Conservation (phyloP, 805 yeast genomes). For the Pichia deserticola region DNA sequence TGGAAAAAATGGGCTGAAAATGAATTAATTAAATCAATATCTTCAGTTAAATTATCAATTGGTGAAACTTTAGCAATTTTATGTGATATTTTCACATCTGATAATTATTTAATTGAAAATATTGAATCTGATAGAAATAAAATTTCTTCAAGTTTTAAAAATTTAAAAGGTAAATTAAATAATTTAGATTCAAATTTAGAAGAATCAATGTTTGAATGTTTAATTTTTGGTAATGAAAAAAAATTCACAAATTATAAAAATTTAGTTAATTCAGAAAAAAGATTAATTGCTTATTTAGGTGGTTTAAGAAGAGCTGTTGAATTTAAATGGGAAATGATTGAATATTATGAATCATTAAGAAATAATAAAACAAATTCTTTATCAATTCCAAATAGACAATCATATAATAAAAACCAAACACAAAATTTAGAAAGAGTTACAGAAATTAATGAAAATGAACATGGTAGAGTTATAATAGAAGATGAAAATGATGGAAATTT, state of each 20-base stretch:
- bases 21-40: conserved; percentile 1
- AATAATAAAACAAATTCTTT: too few species aligned
- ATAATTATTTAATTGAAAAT: conserved; percentile 24
- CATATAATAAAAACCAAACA: too few species aligned
- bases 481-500: not conserved
- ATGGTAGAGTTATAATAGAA: not conserved
- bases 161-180: conserved; percentile 34
- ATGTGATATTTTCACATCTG: conserved; percentile 39
- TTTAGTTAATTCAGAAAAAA: conserved; percentile 45
- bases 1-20: conserved; percentile 29
- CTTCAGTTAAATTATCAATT: conserved; percentile 34
- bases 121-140: not conserved
- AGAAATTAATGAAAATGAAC: too few species aligned
- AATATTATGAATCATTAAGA: conserved; percentile 2
- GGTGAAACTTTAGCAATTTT: conserved; percentile 38
- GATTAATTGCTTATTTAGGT: conserved; percentile 50
- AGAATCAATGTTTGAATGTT: conserved; percentile 59
- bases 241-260: conserved; percentile 40
- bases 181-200: conserved; percentile 36
- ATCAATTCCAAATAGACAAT: too few species aligned
- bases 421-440: too few species aligned
- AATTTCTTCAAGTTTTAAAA: conserved; percentile 26
- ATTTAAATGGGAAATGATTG: conserved; percentile 51
- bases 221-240: conserved; percentile 43
- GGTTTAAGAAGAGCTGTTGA: conserved; percentile 64